Percentiles rank a stretch among this genome's conserved stretches.
These are phyloP conservation scores for Globisporangium okanoganense DNA, from an alignment of 352 stramenopile genomes.

Conservation along the genomic window DNA sequence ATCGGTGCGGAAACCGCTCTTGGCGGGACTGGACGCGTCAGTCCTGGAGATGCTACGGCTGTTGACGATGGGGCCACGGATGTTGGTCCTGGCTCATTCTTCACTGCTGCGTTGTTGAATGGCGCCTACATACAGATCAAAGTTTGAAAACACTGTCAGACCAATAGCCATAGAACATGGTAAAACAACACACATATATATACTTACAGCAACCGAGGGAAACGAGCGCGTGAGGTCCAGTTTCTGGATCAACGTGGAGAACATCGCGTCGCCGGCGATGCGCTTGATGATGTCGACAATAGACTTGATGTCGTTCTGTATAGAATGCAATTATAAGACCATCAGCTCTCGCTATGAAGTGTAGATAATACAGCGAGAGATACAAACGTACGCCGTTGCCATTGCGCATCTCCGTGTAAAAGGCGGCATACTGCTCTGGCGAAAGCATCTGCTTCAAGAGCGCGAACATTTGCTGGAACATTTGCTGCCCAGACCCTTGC, in stretches of 20 bases:
- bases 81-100: slow-evolving; percentile 24
- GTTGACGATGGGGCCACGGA: background rate
- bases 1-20: slow-evolving; percentile 3
- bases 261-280: slow-evolving; percentile 75
- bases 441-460: slow-evolving; percentile 81
- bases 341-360: too few relatives aligned
- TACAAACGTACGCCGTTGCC: slow-evolving; percentile 50
- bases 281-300: slow-evolving; percentile 89
- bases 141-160: background rate
- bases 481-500: slow-evolving; percentile 67
- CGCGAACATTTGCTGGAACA: slow-evolving; percentile 87
- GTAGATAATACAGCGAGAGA: too few relatives aligned
- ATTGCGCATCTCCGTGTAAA: slow-evolving; percentile 82
- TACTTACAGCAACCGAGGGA: slow-evolving; percentile 26
- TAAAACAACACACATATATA: background rate
- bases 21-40: background rate
- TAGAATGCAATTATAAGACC: background rate
- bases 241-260: slow-evolving; percentile 78
- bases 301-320: slow-evolving; percentile 81
- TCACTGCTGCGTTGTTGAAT: slow-evolving; percentile 18
- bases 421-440: slow-evolving; percentile 72
- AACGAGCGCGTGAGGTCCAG: slow-evolving; percentile 74
- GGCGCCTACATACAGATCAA: background rate
- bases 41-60: background rate
- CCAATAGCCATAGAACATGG: background rate